These are phyloP conservation scores for Penicillium subrubescens DNA, from an alignment of 495 filamentous ascomycete genomes.

Conservation along the genomic window DNA sequence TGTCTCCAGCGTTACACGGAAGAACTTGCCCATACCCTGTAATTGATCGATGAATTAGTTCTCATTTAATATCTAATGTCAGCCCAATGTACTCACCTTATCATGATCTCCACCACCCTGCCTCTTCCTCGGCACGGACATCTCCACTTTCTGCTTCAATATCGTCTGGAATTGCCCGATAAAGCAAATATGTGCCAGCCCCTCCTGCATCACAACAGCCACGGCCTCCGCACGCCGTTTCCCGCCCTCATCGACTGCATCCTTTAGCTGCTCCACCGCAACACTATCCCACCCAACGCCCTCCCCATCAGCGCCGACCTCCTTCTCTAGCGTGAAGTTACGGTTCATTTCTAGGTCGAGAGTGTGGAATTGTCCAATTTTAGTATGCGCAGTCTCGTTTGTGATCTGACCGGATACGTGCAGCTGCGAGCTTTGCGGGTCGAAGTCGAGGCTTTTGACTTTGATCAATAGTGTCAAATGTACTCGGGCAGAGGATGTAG, in stretches of 20 bases:
- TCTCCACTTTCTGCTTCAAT: conserved; percentile 83
- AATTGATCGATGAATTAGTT: background rate
- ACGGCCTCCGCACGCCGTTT: conserved; percentile 71
- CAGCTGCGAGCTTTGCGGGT: conserved; percentile 77
- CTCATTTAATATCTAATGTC: background rate
- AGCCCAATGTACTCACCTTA: conserved; percentile 45
- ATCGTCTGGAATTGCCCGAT: conserved; percentile 91
- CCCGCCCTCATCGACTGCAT: conserved; percentile 75
- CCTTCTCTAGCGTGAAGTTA: conserved; percentile 82
- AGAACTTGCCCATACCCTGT: conserved; percentile 77
- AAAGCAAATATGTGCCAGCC: conserved; percentile 87
- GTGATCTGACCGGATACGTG: conserved; percentile 83
- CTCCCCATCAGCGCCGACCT: conserved; percentile 42
- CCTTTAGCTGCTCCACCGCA: conserved; percentile 72
- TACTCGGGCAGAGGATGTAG: conserved; percentile 71
- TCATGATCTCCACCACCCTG: conserved; percentile 64
- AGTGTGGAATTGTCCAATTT: conserved; percentile 84
- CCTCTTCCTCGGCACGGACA: conserved; percentile 78
- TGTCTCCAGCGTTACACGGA: conserved; percentile 71
- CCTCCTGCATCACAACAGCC: conserved; percentile 94
- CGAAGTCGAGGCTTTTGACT: conserved; percentile 86
- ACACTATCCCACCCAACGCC: conserved; percentile 88
- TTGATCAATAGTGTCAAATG: conserved; percentile 77
- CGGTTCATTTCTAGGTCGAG: conserved; percentile 86
- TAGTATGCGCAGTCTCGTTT: conserved; percentile 81